Evolutionary conservation across 176 grass and related monocot genomes (phyloP).

Genomic region (Elymus sibiricus): DNA sequence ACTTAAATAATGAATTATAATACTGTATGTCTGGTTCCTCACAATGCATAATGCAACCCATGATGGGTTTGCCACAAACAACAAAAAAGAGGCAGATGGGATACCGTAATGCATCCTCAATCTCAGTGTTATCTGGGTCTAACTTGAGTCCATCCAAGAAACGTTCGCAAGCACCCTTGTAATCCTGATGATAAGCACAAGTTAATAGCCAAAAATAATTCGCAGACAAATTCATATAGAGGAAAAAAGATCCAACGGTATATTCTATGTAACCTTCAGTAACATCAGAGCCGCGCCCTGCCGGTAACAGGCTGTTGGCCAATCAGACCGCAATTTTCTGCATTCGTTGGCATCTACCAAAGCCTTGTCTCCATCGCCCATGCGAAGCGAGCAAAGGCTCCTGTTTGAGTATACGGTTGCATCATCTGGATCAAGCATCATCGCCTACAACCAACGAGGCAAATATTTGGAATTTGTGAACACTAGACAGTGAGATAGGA

Average conservation of each 20-base stretch:
- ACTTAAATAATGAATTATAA: no score
- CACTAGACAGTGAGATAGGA: no score
- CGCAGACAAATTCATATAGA: not conserved
- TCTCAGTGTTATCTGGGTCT: not conserved
- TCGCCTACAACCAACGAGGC: not conserved
- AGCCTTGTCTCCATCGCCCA: not conserved
- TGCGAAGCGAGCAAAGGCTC: not conserved
- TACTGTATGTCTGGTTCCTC: no score
- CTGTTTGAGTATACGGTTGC: not conserved
- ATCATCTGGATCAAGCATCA: not conserved
- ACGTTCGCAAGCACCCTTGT: not conserved
- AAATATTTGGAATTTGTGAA: not conserved
- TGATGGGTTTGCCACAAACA: not conserved
- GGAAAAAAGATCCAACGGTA: not conserved
- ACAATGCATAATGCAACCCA: not conserved
- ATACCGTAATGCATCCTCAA: conserved; percentile 2
- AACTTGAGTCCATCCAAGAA: not conserved
- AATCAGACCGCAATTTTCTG: not conserved
- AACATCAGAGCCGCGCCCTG: not conserved
- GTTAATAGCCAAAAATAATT: not conserved
- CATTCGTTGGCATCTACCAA: not conserved
- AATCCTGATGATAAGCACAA: not conserved
- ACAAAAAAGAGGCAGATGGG: not conserved
- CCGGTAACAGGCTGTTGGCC: not conserved
- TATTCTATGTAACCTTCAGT: not conserved